Conservation (phyloP, 257 asterid species). For the Leptodermis oblonga region DNA sequence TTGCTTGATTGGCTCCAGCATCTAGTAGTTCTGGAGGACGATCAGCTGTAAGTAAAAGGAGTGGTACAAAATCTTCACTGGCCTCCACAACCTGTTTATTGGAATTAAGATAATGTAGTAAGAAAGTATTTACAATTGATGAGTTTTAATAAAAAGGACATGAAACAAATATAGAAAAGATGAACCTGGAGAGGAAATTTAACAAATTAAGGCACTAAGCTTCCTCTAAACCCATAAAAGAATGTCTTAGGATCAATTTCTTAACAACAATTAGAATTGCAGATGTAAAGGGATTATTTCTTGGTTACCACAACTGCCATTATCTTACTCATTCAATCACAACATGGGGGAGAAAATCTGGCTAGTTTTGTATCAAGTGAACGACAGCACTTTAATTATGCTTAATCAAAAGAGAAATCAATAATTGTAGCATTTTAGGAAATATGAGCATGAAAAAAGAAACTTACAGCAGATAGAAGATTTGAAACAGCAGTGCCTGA, state of each 20-base stretch:
- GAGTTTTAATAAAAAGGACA: neutral
- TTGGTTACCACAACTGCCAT: neutral
- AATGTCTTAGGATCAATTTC: neutral
- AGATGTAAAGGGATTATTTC: neutral
- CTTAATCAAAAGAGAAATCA: neutral
- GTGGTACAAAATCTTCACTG: slow-evolving; percentile 85
- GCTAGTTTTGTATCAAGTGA: neutral
- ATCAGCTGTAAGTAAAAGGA: slow-evolving; percentile 87
- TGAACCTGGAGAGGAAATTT: neutral
- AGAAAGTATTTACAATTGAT: neutral
- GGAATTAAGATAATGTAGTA: neutral
- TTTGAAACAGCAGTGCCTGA: slow-evolving; percentile 98
- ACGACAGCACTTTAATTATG: neutral
- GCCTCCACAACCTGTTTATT: slow-evolving; percentile 89
- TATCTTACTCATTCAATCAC: neutral
- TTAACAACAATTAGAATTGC: neutral
- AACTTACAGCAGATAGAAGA: slow-evolving; percentile 96
- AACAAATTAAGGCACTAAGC: neutral
- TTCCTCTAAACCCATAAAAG: neutral
- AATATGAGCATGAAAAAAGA: neutral
- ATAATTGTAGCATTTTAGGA: neutral
- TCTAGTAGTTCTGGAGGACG: slow-evolving; percentile 96
- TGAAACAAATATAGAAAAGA: neutral
- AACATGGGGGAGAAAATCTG: neutral
- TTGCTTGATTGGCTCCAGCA: slow-evolving; percentile 98